Conservation (phyloP, 805 yeast species). For the Suhomyces pyralidae region DNA sequence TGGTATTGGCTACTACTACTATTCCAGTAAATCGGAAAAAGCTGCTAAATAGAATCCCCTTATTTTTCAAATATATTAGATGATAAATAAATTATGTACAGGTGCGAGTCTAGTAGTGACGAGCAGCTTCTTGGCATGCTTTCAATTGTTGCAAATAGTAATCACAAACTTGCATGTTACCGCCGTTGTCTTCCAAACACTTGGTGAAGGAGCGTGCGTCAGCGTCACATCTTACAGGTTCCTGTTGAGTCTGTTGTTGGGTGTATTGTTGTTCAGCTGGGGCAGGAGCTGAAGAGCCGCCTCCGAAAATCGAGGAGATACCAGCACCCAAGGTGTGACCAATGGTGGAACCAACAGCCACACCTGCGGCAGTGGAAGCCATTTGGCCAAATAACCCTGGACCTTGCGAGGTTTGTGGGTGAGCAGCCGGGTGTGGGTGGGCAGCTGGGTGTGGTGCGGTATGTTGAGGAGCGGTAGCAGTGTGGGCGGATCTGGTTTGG, state of each 20-base stretch:
- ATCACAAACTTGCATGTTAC: constrained; percentile 96
- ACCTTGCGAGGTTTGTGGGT: constrained; percentile 38
- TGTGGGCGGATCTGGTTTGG: constrained; percentile 69
- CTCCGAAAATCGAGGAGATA: constrained; percentile 80
- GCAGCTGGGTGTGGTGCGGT: constrained; percentile 34
- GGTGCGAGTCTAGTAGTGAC: constrained; percentile 54
- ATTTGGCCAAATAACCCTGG: constrained; percentile 95
- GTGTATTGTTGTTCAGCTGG: constrained; percentile 46
- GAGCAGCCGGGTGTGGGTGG: constrained; percentile 43
- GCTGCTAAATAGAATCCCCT: not conserved
- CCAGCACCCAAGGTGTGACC: constrained; percentile 98
- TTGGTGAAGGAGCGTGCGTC: constrained; percentile 95
- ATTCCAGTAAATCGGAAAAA: constrained; percentile 3
- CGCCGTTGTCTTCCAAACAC: constrained; percentile 89
- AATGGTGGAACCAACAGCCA: constrained; percentile 95
- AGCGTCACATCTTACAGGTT: constrained; percentile 69
- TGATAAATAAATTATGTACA: not conserved
- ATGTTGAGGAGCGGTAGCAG: constrained; percentile 60
- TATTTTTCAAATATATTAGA: not conserved
- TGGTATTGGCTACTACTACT: constrained; percentile 28
- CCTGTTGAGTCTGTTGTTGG: constrained; percentile 37
- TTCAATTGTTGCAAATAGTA: constrained; percentile 95
- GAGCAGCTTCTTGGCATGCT: constrained; percentile 94
- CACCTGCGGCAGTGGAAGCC: constrained; percentile 99
- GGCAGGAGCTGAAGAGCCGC: constrained; percentile 49